Percentiles rank a stretch among this genome's conserved stretches.
Conservation (phyloP, 805 yeast species). For the Wickerhamiella sorbophila region DNA sequence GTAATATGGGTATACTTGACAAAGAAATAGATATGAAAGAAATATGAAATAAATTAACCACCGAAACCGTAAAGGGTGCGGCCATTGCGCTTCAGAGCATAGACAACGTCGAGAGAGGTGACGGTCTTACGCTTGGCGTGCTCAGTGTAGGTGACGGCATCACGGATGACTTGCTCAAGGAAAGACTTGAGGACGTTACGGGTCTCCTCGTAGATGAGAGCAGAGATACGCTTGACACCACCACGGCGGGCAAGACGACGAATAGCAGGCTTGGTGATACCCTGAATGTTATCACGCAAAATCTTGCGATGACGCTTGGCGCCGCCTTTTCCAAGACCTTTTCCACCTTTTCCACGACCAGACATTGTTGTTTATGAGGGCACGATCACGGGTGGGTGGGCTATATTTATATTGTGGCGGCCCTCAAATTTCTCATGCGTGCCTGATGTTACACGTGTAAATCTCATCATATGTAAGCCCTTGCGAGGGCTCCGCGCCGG, state of each 20-base stretch:
- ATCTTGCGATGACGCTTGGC: constrained; percentile 99
- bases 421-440: neutral
- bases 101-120: constrained; percentile 95
- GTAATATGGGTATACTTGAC: no score
- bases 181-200: constrained; percentile 92
- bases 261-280: constrained; percentile 99
- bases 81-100: constrained; percentile 99
- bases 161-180: constrained; percentile 95
- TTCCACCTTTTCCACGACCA: constrained; percentile 99
- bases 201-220: constrained; percentile 96
- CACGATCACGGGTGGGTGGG: neutral
- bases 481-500: neutral
- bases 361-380: constrained; percentile 45
- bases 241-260: constrained; percentile 99
- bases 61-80: constrained; percentile 99
- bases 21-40: no score
- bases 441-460: neutral
- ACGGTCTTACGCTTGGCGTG: constrained; percentile 99
- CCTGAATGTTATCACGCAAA: constrained; percentile 98
- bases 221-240: constrained; percentile 99
- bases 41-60: constrained; percentile 53
- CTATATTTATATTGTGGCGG: neutral
- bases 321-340: constrained; percentile 99
- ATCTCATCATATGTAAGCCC: neutral
- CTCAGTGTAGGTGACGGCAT: constrained; percentile 98